Base-by-base conservation (phyloP, 805 yeast genomes). In the Suhomyces sp. region DNA sequence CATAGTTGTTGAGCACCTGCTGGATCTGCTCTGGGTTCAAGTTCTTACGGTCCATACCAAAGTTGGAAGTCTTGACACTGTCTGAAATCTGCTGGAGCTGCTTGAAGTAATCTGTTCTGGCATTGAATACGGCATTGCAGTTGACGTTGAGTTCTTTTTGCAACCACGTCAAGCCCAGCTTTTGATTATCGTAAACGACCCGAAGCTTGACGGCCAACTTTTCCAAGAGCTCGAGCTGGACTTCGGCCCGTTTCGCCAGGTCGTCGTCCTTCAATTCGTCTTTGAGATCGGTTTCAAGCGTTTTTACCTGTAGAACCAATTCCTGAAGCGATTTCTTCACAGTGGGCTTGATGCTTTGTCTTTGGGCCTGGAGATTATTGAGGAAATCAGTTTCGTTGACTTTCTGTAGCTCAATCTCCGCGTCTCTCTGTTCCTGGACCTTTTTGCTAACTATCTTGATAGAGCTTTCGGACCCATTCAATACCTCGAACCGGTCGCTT, bases 11-110 rank as follows among this genome's bases (percentile, higher is more conserved):
- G 22, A 55, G 41, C 10, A 36, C 26, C 12, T 44, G 26, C 5
- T 9, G 35, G 6, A 54, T 50, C 2, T 19, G 60, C 15, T 60
- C 54, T n/a, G 57, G 65, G 46, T 57, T 26, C 49, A 54, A 59
- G 57, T 71, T 59, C 56, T 19, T 67, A 60, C 13, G 75, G 67
- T 23, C 72, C 73, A 50, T 81, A 78, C 42, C 38, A 26, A 57
- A 57, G 10, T 50, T 52, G 7, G 54, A 48, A 10, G 61, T 54
- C 6, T 79, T 79, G 35, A 93, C 92, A 42, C 85, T 84, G 68
- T 94, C 98, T 0, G 97, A 90, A 23, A 92, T 79, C 49, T 79
- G 86, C 67, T 94, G 99, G 29, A 94, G 77, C 55, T 90, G 92
- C 60, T 85, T 84, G 71, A 86, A 94, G 67, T 92, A 94, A 44